Conservation (phyloP, 2,329 filamentous ascomycete species). For the Ceratocystis harringtonii region DNA sequence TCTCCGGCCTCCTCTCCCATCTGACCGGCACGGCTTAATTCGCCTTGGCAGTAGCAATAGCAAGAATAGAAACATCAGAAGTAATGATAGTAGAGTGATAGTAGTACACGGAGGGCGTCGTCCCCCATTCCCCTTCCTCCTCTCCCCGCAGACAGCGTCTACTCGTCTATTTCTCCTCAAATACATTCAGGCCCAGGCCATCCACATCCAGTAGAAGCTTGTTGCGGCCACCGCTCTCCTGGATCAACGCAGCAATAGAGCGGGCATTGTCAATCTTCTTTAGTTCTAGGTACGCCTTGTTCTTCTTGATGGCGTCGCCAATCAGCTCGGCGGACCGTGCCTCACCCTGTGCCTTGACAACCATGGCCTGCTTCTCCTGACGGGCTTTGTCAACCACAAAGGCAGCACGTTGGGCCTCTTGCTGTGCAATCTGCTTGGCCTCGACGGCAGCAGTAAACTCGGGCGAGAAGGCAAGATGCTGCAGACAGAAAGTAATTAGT, state of each 20-base stretch:
- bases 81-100: slow-evolving; percentile 6
- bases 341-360: slow-evolving; percentile 97
- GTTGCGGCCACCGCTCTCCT: slow-evolving; percentile 76
- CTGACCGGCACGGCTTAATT: not conserved
- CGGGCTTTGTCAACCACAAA: slow-evolving; percentile 98
- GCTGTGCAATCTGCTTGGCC: slow-evolving; percentile 62
- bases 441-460: slow-evolving; percentile 61
- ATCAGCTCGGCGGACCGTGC: slow-evolving; percentile 95
- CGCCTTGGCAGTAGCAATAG: not conserved
- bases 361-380: slow-evolving; percentile 98
- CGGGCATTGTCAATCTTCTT: slow-evolving; percentile 96
- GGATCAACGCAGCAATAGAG: slow-evolving; percentile 71
- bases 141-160: not conserved
- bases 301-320: slow-evolving; percentile 99
- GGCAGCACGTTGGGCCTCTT: slow-evolving; percentile 91
- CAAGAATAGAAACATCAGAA: slow-evolving; percentile 8
- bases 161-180: slow-evolving; percentile 28
- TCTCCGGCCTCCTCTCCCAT: slow-evolving; percentile 3
- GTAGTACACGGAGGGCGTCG: slow-evolving; percentile 1
- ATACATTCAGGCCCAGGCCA: slow-evolving; percentile 81
- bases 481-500: slow-evolving; percentile 3
- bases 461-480: slow-evolving; percentile 59
- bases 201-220: slow-evolving; percentile 86
- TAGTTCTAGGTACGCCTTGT: slow-evolving; percentile 86
- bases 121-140: not conserved